Percentiles rank a stretch among this genome's conserved stretches.
Evolutionary conservation across 768 basidiomycete genomes (phyloP).

Genomic region (Suillus variegatus): DNA sequence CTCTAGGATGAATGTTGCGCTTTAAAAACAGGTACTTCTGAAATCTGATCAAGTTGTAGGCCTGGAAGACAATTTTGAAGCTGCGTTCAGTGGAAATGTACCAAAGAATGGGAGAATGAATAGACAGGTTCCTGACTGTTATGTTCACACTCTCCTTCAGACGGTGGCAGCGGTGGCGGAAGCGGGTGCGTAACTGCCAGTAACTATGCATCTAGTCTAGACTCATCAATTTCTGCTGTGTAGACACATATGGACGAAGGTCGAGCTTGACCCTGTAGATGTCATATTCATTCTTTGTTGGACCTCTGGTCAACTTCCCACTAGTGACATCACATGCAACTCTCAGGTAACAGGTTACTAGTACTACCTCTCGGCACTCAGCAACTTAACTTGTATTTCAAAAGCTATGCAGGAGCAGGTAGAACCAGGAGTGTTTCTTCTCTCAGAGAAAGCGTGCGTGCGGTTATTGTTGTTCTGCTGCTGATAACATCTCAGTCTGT

Average conservation of each 20-base stretch:
- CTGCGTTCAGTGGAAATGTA: conserved; percentile 67
- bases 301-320: conserved; percentile 70
- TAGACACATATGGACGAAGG: conserved; percentile 90
- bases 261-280: conserved; percentile 69
- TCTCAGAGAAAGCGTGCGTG: conserved; percentile 59
- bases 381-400: conserved; percentile 14
- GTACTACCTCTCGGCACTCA: not conserved
- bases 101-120: conserved; percentile 80
- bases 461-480: not conserved
- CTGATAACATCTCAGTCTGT: conserved; percentile 48
- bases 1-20: conserved; percentile 37
- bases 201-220: conserved; percentile 24
- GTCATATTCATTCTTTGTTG: conserved; percentile 61
- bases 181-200: conserved; percentile 70
- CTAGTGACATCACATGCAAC: conserved; percentile 26
- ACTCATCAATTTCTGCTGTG: not conserved
- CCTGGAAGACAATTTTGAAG: conserved; percentile 47
- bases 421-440: conserved; percentile 69
- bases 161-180: conserved; percentile 78
- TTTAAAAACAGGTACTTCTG: conserved; percentile 22
- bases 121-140: conserved; percentile 36
- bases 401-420: conserved; percentile 41
- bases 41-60: conserved; percentile 39
- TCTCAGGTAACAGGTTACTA: conserved; percentile 11
- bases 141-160: conserved; percentile 34